phyloP scores from a whole-genome alignment of 2,329 filamentous ascomycete species.

The Colletotrichum trifolii region DNA sequence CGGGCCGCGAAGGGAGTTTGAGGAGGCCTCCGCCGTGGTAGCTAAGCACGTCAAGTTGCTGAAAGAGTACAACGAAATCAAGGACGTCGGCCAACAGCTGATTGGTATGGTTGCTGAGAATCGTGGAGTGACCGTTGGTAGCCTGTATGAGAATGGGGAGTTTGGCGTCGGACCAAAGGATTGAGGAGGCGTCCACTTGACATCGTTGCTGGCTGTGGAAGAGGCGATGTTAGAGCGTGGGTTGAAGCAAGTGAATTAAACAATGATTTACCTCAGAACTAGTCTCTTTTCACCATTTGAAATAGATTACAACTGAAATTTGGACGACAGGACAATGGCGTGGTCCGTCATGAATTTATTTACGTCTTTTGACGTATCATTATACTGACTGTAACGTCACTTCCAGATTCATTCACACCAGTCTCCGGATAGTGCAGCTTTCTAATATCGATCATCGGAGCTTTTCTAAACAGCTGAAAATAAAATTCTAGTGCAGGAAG shows the following conservation, averaged over 20 bases:
- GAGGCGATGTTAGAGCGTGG: neutral
- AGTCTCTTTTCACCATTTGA: too few relatives aligned
- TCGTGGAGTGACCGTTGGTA: conserved; percentile 44
- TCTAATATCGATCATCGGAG: too few relatives aligned
- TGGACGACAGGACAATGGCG: too few relatives aligned
- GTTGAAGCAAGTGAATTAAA: neutral
- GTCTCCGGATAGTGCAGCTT: too few relatives aligned
- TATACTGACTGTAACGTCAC: too few relatives aligned
- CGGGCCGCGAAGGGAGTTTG: neutral
- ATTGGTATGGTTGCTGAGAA: conserved; percentile 52
- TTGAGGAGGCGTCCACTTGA: conserved; percentile 18
- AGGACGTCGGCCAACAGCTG: conserved; percentile 51
- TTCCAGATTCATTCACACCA: too few relatives aligned
- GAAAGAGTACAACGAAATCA: conserved; percentile 51
- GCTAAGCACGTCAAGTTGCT: conserved; percentile 38
- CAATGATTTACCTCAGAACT: too few relatives aligned
- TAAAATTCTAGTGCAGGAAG: too few relatives aligned
- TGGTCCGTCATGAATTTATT: too few relatives aligned
- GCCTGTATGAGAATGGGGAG: conserved; percentile 44
- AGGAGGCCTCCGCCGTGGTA: conserved; percentile 22
- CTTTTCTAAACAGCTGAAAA: too few relatives aligned
- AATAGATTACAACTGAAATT: too few relatives aligned
- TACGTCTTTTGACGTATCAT: too few relatives aligned
- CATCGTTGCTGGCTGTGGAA: neutral
- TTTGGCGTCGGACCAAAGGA: conserved; percentile 46